Percentiles rank a stretch among this genome's conserved stretches.
These are phyloP conservation scores for Boletus sensibilis DNA, from an alignment of 768 basidiomycete species.

Conservation along the genomic window DNA sequence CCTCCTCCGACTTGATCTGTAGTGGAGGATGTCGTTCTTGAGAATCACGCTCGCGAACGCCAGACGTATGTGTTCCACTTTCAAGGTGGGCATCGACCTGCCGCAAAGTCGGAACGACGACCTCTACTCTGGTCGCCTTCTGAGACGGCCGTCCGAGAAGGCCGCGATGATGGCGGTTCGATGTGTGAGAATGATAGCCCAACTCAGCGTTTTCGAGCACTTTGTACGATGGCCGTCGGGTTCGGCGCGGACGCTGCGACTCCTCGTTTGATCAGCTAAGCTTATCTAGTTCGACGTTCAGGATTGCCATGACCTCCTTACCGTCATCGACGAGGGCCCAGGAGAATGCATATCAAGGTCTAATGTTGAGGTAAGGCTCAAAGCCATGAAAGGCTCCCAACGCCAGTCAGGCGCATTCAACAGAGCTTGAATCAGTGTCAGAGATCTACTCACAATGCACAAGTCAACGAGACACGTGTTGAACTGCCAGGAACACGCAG, in stretches of 20 bases:
- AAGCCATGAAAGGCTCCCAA: neutral
- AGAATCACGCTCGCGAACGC: constrained; percentile 1
- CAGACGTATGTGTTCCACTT: neutral
- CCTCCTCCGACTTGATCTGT: constrained; percentile 7
- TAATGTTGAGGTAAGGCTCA: neutral
- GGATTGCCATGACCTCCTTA: neutral
- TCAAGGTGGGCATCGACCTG: neutral
- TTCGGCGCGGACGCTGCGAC: constrained; percentile 1
- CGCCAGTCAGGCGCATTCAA: neutral
- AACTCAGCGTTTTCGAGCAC: neutral
- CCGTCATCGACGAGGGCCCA: neutral
- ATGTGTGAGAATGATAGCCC: neutral
- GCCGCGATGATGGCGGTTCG: constrained; percentile 4
- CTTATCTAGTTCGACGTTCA: neutral
- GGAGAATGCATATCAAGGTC: neutral
- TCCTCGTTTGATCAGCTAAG: neutral
- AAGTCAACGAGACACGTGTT: neutral
- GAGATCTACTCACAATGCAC: neutral
- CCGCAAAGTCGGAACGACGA: constrained; percentile 7
- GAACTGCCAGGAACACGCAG: neutral
- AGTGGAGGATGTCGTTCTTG: neutral
- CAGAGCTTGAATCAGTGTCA: neutral
- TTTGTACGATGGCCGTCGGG: constrained; percentile 7
- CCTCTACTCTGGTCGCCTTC: constrained; percentile 8
- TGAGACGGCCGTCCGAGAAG: constrained; percentile 5